These are phyloP conservation scores for Plasmodium blacklocki DNA, from an alignment of 169 alveolate species.

Conservation along the genomic window DNA sequence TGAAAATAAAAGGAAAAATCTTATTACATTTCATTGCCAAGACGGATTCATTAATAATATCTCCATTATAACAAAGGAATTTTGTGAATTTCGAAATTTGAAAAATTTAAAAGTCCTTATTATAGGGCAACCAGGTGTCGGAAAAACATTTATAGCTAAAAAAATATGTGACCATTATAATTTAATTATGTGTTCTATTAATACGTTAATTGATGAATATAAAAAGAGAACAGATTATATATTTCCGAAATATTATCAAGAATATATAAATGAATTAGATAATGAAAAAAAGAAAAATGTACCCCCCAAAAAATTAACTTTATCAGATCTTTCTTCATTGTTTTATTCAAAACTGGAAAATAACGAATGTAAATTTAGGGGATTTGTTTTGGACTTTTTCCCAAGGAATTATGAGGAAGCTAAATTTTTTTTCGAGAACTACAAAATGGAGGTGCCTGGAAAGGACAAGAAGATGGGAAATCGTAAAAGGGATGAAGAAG, in stretches of 20 bases:
- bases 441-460: background rate
- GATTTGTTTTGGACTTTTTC: slow-evolving; percentile 48
- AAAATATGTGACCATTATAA: slow-evolving; percentile 53
- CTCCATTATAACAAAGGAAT: slow-evolving; percentile 28
- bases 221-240: slow-evolving; percentile 12
- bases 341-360: slow-evolving; percentile 32
- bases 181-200: slow-evolving; percentile 34
- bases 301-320: background rate
- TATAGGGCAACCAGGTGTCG: slow-evolving; percentile 65
- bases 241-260: slow-evolving; percentile 45
- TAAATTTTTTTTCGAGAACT: slow-evolving; percentile 22
- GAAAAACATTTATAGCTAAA: slow-evolving; percentile 58
- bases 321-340: slow-evolving; percentile 18
- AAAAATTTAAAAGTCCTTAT: slow-evolving; percentile 24
- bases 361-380: slow-evolving; percentile 62
- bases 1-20: background rate
- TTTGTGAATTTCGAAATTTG: slow-evolving; percentile 49
- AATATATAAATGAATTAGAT: slow-evolving; percentile 3
- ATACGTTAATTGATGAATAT: slow-evolving; percentile 23
- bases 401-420: slow-evolving; percentile 70
- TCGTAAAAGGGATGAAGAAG: background rate
- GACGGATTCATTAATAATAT: slow-evolving; percentile 54
- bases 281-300: slow-evolving; percentile 11
- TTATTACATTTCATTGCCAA: slow-evolving; percentile 27
- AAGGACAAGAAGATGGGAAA: background rate